Conservation (phyloP, 805 yeast species). For the Candida oleophila region DNA sequence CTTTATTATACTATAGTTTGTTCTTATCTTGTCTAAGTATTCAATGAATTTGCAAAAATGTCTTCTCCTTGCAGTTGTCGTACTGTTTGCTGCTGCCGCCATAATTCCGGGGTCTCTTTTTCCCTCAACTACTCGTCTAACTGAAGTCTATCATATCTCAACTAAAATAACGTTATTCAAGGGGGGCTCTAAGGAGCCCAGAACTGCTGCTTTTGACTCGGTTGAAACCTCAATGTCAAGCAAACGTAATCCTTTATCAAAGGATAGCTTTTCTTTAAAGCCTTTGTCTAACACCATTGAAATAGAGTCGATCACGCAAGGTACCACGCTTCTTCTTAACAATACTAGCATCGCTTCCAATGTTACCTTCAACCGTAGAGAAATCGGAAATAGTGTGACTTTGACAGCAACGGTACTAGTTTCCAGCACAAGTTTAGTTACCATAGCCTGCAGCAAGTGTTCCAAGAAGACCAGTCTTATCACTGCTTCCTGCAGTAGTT, state of each 20-base stretch:
- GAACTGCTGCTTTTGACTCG: too few species aligned
- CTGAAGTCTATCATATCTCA: background rate
- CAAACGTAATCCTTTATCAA: background rate
- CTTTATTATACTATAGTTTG: too few species aligned
- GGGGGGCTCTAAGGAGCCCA: too few species aligned
- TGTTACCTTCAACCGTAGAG: background rate
- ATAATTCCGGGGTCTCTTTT: background rate
- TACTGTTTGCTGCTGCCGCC: background rate
- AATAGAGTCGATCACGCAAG: background rate
- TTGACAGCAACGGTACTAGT: too few species aligned
- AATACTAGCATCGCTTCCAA: conserved; percentile 7
- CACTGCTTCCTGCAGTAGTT: too few species aligned
- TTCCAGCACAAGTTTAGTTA: too few species aligned
- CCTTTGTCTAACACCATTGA: background rate
- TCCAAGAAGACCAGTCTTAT: too few species aligned
- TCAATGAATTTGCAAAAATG: background rate
- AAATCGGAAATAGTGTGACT: background rate
- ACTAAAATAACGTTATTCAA: background rate
- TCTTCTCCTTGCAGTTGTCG: background rate
- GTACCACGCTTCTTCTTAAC: background rate
- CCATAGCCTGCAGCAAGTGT: too few species aligned
- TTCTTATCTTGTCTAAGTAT: too few species aligned
- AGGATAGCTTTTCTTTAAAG: background rate
- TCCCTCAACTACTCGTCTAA: background rate
- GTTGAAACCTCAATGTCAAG: too few species aligned